Evolutionary conservation across 192 early-diverging fungal species (phyloP).

Genomic region (Chytriomyces confervae): DNA sequence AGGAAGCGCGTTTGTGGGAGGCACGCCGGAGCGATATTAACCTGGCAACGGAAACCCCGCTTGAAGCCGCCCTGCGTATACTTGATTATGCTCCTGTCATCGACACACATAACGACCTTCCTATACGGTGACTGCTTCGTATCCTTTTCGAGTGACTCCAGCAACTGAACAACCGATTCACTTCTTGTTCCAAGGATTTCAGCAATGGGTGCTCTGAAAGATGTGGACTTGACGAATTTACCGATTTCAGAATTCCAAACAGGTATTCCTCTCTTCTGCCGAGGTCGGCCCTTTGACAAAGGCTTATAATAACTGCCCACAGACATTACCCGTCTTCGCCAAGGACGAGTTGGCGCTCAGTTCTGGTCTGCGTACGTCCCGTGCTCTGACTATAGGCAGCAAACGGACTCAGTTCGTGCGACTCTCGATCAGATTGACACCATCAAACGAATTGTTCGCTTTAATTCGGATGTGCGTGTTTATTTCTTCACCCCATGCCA

Average conservation of each 20-base stretch:
- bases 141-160: neutral
- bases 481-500: neutral
- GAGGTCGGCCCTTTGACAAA: neutral
- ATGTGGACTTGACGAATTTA: conserved; percentile 37
- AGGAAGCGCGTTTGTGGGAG: neutral
- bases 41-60: conserved; percentile 15
- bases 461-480: conserved; percentile 44
- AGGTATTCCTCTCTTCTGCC: neutral
- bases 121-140: neutral
- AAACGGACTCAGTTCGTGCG: conserved; percentile 33
- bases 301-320: neutral
- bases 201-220: conserved; percentile 15
- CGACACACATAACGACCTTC: conserved; percentile 38
- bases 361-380: conserved; percentile 54
- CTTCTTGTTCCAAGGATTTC: neutral
- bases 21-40: neutral
- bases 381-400: conserved; percentile 28
- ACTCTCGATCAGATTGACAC: conserved; percentile 66
- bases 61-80: conserved; percentile 29
- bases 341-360: conserved; percentile 43
- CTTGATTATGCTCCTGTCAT: conserved; percentile 30
- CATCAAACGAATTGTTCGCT: conserved; percentile 61
- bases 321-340: conserved; percentile 43
- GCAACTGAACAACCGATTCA: no score
- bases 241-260: conserved; percentile 29